A percentile compares a stretch with the other conserved stretches of the same genome.
These are phyloP conservation scores for Gamarada debralockiae DNA, from an alignment of 495 filamentous ascomycete species.

Conservation along the genomic window DNA sequence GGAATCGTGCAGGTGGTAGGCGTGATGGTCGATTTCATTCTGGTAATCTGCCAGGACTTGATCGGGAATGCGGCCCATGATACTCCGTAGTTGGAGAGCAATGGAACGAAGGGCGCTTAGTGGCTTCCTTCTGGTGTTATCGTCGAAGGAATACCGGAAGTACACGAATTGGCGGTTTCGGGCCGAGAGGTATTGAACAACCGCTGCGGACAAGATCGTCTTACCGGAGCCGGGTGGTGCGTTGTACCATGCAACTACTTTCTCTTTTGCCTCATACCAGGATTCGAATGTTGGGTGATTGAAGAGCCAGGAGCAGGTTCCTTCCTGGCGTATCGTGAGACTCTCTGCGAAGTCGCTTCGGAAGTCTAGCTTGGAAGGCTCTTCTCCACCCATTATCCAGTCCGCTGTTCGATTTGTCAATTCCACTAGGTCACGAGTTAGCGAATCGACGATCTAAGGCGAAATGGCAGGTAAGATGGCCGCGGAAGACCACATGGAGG, in stretches of 20 bases:
- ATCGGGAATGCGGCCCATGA: constrained; percentile 20
- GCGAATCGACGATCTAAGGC: no score
- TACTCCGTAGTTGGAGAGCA: constrained; percentile 25
- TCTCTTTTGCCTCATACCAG: constrained; percentile 21
- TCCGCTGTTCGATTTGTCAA: no score
- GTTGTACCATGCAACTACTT: constrained; percentile 27
- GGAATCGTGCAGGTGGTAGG: constrained; percentile 18
- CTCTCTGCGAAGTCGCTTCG: constrained; percentile 19
- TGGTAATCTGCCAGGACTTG: constrained; percentile 21
- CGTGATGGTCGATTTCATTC: constrained; percentile 15
- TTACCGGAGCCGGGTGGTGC: constrained; percentile 32
- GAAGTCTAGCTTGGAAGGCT: constrained; percentile 21
- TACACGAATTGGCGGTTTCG: constrained; percentile 21
- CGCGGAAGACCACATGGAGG: no score
- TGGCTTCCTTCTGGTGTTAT: constrained; percentile 19
- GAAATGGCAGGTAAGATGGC: no score
- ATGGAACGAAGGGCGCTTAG: constrained; percentile 25
- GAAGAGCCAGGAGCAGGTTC: constrained; percentile 32
- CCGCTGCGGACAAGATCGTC: constrained; percentile 23
- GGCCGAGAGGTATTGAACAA: constrained; percentile 21
- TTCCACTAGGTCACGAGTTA: no score
- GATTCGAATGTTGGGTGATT: constrained; percentile 19
- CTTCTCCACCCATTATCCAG: constrained; percentile 1
- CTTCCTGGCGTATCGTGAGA: constrained; percentile 18
- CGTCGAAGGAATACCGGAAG: constrained; percentile 32